Evolutionary conservation across 306 rosid genomes (phyloP).

Genomic region (Corylus avellana): DNA sequence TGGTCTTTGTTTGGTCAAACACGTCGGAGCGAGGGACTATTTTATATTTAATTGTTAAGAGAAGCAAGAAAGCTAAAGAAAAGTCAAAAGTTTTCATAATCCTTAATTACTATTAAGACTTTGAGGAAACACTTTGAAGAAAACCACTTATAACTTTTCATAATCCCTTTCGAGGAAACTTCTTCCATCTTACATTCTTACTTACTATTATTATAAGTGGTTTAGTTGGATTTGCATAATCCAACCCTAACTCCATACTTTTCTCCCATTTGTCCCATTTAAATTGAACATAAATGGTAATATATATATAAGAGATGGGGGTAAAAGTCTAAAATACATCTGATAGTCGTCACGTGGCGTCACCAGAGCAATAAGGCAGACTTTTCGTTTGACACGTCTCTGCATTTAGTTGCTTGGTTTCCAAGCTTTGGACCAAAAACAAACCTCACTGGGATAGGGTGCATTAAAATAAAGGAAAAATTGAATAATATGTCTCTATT

Average conservation of each 20-base stretch:
- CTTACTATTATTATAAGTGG: not conserved
- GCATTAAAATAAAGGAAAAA: not conserved
- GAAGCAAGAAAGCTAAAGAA: too few relatives aligned
- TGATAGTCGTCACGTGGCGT: too few relatives aligned
- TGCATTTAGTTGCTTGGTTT: not conserved
- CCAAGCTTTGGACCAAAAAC: not conserved
- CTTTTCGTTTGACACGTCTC: not conserved
- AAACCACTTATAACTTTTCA: too few relatives aligned
- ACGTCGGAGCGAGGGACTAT: not conserved
- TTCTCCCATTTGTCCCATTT: too few relatives aligned
- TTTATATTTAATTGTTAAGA: too few relatives aligned
- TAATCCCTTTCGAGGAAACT: not conserved
- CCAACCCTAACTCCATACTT: not conserved
- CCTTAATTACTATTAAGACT: too few relatives aligned
- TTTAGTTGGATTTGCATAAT: not conserved
- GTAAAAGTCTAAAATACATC: too few relatives aligned
- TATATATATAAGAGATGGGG: too few relatives aligned
- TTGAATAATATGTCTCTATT: not conserved
- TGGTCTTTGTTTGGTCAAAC: constrained; percentile 16
- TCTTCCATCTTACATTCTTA: not conserved
- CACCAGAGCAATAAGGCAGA: too few relatives aligned
- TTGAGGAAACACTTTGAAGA: too few relatives aligned
- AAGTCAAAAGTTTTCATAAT: too few relatives aligned
- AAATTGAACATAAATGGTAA: too few relatives aligned
- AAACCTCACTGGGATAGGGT: not conserved